Conservation (phyloP, 2,329 filamentous ascomycete species). For the Claviceps digitariae region DNA sequence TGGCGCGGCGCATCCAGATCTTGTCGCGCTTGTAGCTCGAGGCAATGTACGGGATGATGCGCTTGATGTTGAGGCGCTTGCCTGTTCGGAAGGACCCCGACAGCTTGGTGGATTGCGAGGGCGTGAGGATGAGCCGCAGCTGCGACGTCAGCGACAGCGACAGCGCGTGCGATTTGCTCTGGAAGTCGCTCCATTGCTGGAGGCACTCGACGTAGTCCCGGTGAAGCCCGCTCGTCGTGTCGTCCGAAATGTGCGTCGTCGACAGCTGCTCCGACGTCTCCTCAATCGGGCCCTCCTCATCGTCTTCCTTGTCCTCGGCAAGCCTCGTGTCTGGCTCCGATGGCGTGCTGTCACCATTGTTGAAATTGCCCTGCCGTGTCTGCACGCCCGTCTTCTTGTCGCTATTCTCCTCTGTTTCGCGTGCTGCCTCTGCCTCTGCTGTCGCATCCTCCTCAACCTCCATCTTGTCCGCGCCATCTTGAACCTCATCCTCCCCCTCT, state of each 20-base stretch:
- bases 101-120: constrained; percentile 89
- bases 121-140: constrained; percentile 85
- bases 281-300: constrained; percentile 35
- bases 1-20: constrained; percentile 94
- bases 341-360: constrained; percentile 34
- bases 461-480: constrained; percentile 29
- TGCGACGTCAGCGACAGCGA: constrained; percentile 87
- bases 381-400: constrained; percentile 47
- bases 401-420: constrained; percentile 36
- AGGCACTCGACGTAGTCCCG: constrained; percentile 45
- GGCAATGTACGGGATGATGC: constrained; percentile 98
- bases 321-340: constrained; percentile 23
- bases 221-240: constrained; percentile 30
- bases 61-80: constrained; percentile 97
- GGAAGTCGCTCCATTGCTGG: constrained; percentile 72
- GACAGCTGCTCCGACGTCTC: constrained; percentile 51
- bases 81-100: constrained; percentile 94
- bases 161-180: constrained; percentile 69
- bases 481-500: constrained; percentile 34
- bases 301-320: constrained; percentile 35
- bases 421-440: constrained; percentile 14
- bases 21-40: constrained; percentile 98
- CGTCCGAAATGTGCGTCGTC: constrained; percentile 53
- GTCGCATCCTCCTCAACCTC: constrained; percentile 22
- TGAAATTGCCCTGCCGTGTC: constrained; percentile 43